Conservation (phyloP, 495 filamentous ascomycete species). For the Trypethelium eluteriae region DNA sequence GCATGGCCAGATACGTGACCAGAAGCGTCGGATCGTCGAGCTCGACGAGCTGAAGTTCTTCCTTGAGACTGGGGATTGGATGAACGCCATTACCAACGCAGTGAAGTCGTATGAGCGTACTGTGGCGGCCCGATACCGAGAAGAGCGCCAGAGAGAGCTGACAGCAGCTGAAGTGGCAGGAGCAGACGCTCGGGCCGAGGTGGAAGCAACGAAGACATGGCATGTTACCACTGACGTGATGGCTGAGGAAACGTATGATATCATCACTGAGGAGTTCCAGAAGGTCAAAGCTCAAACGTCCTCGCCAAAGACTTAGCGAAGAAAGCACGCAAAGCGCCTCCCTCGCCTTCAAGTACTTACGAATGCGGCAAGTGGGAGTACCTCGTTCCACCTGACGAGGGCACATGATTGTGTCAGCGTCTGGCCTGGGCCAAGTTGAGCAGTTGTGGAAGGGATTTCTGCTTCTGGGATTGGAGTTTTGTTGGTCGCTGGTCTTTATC, state of each 20-base stretch:
- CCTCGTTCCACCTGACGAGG: background rate
- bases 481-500: background rate
- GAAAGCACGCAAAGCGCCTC: background rate
- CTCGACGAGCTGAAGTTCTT: background rate
- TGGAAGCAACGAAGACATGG: too few species aligned
- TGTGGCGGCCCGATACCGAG: too few species aligned
- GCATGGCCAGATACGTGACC: background rate
- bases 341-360: background rate
- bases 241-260: too few species aligned
- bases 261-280: too few species aligned
- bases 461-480: constrained; percentile 2
- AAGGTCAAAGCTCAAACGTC: too few species aligned
- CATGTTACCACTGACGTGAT: too few species aligned
- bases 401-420: constrained; percentile 8
- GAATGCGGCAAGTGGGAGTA: constrained; percentile 1
- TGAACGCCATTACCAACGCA: background rate
- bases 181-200: too few species aligned
- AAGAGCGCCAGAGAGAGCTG: too few species aligned
- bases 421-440: background rate
- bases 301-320: background rate
- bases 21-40: background rate
- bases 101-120: too few species aligned
- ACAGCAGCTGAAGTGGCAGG: too few species aligned
- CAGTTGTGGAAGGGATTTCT: background rate
- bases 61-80: background rate